Evolutionary conservation across 306 rosid species (phyloP).

Genomic region (Oemleria cerasiformis): DNA sequence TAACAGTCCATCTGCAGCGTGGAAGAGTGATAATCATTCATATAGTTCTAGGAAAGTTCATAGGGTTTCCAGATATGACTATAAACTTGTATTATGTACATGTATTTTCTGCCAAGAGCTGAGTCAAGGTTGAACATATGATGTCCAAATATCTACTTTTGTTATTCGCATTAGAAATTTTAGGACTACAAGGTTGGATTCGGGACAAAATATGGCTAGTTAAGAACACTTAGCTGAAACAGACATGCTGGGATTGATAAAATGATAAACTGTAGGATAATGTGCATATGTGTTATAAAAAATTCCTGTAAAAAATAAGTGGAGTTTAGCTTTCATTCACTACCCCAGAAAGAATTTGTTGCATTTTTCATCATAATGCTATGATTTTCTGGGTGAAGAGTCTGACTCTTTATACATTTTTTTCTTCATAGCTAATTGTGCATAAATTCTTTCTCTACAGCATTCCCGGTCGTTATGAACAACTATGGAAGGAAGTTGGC

Average conservation of each 20-base stretch:
- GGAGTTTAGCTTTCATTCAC: neutral
- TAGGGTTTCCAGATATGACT: neutral
- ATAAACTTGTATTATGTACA: neutral
- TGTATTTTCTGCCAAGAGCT: neutral
- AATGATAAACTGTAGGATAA: neutral
- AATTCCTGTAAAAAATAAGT: neutral
- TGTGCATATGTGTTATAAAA: neutral
- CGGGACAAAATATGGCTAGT: neutral
- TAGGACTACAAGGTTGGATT: neutral
- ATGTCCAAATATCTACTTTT: neutral
- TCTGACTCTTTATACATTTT: too few relatives aligned
- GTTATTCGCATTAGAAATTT: neutral
- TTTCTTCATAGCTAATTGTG: too few relatives aligned
- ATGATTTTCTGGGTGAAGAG: too few relatives aligned
- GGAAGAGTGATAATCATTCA: too few relatives aligned
- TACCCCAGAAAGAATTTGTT: neutral
- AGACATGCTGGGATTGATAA: neutral
- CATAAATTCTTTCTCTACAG: constrained; percentile 21
- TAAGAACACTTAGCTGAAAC: neutral
- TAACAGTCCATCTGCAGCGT: neutral
- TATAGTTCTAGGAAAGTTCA: neutral
- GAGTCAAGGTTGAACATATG: neutral
- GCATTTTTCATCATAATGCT: neutral
- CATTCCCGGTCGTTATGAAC: constrained; percentile 40
- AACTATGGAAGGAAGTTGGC: constrained; percentile 43